These are phyloP conservation scores for Phylloporus arenicola DNA, from an alignment of 768 basidiomycete species.

Conservation along the genomic window DNA sequence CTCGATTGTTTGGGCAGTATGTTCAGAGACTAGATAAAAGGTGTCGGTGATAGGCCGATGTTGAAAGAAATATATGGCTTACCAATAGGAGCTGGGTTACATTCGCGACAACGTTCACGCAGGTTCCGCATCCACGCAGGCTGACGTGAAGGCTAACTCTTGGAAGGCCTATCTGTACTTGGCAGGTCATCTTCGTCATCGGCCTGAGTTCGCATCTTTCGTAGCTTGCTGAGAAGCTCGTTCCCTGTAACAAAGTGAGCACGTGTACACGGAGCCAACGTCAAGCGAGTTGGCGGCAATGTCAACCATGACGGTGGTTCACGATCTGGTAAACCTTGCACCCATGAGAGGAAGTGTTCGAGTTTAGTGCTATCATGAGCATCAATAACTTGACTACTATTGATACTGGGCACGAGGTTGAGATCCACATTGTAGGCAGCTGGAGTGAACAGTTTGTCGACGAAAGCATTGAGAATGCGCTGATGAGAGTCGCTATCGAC, in stretches of 20 bases:
- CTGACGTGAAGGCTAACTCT: slow-evolving; percentile 63
- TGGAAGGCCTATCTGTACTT: slow-evolving; percentile 46
- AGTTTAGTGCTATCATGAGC: slow-evolving; percentile 92
- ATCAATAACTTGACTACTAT: slow-evolving; percentile 51
- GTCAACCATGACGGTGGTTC: slow-evolving; percentile 95
- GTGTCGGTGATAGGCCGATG: slow-evolving; percentile 8
- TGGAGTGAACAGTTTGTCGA: slow-evolving; percentile 83
- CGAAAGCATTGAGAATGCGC: slow-evolving; percentile 86
- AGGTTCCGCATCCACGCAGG: slow-evolving; percentile 95
- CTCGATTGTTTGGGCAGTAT: slow-evolving; percentile 57
- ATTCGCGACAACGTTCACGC: slow-evolving; percentile 76
- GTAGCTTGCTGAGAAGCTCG: slow-evolving; percentile 75
- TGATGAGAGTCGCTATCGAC: slow-evolving; percentile 97
- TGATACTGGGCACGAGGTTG: slow-evolving; percentile 66
- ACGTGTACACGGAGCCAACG: not conserved
- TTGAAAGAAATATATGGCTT: slow-evolving; percentile 18
- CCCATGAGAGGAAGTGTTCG: slow-evolving; percentile 89
- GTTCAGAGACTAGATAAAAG: slow-evolving; percentile 49
- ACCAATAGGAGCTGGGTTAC: slow-evolving; percentile 74
- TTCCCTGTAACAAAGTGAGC: slow-evolving; percentile 48
- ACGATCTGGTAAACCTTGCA: slow-evolving; percentile 80
- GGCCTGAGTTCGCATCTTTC: slow-evolving; percentile 86
- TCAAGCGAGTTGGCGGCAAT: slow-evolving; percentile 62
- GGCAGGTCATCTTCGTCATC: slow-evolving; percentile 78
- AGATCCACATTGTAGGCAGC: slow-evolving; percentile 92